These are phyloP conservation scores for Leccinum fibrillosum DNA, from an alignment of 768 basidiomycete genomes.

Conservation along the genomic window DNA sequence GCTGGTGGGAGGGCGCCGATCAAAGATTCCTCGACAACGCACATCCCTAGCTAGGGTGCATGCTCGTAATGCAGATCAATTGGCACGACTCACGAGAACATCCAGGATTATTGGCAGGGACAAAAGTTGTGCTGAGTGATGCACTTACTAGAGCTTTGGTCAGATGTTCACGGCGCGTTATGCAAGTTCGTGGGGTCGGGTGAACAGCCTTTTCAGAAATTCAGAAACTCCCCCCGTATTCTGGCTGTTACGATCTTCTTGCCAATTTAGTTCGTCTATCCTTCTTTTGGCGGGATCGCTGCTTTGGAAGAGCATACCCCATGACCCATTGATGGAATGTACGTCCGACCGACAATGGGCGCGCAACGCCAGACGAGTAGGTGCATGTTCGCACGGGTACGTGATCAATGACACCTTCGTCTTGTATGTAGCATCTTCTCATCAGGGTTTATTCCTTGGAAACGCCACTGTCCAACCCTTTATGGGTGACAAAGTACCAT, in stretches of 20 bases:
- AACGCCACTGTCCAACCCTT: not conserved
- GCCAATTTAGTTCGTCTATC: no score
- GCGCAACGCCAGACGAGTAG: not conserved
- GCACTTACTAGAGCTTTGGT: not conserved
- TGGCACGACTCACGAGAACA: not conserved
- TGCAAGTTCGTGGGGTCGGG: not conserved
- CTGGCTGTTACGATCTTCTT: not conserved
- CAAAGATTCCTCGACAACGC: not conserved
- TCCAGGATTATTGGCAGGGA: not conserved
- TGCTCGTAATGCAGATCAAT: not conserved
- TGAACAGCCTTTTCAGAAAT: not conserved
- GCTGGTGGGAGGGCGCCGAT: not conserved
- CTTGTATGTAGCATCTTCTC: not conserved
- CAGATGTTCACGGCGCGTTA: not conserved
- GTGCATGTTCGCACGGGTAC: not conserved
- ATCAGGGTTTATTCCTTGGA: not conserved
- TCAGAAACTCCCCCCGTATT: not conserved
- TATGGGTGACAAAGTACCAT: not conserved
- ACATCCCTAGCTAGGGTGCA: not conserved
- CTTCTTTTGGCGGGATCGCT: not conserved
- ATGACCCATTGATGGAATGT: not conserved
- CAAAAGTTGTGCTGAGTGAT: slow-evolving; percentile 1
- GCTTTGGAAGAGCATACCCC: not conserved
- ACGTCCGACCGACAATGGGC: not conserved
- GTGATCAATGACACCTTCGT: not conserved